Evolutionary conservation across 2,329 filamentous ascomycete genomes (phyloP).

Genomic region (Tympanopsis confertula): DNA sequence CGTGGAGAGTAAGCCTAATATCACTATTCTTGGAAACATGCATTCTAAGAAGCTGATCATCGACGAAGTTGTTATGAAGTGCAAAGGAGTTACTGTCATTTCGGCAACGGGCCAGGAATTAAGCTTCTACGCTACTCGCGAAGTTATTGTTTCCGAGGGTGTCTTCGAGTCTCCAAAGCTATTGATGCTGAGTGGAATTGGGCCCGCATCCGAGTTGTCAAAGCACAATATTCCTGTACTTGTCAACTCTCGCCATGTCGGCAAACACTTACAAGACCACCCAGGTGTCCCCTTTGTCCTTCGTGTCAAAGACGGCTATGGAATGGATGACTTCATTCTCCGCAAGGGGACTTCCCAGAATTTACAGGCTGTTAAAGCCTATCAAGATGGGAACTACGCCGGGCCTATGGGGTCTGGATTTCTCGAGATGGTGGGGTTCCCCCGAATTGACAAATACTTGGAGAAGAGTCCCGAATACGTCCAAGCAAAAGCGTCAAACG

Average conservation of each 20-base stretch:
- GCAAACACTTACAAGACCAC: slow-evolving; percentile 20
- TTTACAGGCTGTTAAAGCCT: slow-evolving; percentile 15
- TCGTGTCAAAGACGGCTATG: slow-evolving; percentile 24
- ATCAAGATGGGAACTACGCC: slow-evolving; percentile 24
- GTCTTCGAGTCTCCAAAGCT: slow-evolving; percentile 26
- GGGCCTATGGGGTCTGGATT: slow-evolving; percentile 24
- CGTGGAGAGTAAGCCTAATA: slow-evolving; percentile 38
- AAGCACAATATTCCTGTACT: slow-evolving; percentile 12
- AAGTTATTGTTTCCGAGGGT: slow-evolving; percentile 21
- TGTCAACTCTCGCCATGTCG: slow-evolving; percentile 14
- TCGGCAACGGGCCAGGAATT: slow-evolving; percentile 22
- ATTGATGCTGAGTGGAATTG: slow-evolving; percentile 26
- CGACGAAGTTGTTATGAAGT: slow-evolving; percentile 26
- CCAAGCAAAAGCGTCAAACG: slow-evolving; percentile 24
- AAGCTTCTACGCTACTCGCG: slow-evolving; percentile 31
- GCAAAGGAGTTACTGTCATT: slow-evolving; percentile 33
- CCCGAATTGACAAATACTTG: slow-evolving; percentile 41
- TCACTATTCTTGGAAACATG: slow-evolving; percentile 33
- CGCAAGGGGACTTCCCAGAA: slow-evolving; percentile 19
- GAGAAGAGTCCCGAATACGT: slow-evolving; percentile 34
- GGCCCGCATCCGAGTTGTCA: slow-evolving; percentile 17
- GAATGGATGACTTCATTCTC: slow-evolving; percentile 22
- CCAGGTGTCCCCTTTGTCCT: slow-evolving; percentile 25
- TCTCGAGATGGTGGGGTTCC: slow-evolving; percentile 40
- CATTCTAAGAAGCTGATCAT: slow-evolving; percentile 42